Conservation (phyloP, 2,329 filamentous ascomycete genomes). For the Parafenestella ontariensis region DNA sequence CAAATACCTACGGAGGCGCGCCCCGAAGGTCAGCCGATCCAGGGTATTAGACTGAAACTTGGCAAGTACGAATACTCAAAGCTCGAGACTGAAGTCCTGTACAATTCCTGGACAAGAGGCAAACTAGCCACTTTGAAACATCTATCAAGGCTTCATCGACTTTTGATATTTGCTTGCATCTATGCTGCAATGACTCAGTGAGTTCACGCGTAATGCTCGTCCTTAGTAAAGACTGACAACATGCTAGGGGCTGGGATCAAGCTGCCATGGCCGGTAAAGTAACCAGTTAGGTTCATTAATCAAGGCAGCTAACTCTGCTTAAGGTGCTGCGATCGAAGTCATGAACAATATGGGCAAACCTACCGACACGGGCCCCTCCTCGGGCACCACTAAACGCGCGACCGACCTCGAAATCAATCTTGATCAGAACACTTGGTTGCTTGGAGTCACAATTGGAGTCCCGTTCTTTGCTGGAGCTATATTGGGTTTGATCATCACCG, state of each 20-base stretch:
- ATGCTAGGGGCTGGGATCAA: slow-evolving; percentile 9
- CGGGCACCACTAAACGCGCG: not conserved
- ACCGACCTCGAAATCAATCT: not conserved
- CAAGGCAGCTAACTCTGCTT: not conserved
- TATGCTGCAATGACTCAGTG: slow-evolving; percentile 5
- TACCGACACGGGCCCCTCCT: not conserved
- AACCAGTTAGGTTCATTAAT: not conserved
- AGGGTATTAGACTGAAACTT: too few relatives aligned
- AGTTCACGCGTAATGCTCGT: not conserved
- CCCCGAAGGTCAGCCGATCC: too few relatives aligned
- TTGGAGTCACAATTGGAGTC: slow-evolving; percentile 2
- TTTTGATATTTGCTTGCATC: slow-evolving; percentile 2
- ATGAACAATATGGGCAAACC: slow-evolving; percentile 2
- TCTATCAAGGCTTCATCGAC: slow-evolving; percentile 1
- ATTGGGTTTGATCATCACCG: not conserved
- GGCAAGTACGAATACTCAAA: too few relatives aligned
- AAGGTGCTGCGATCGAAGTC: slow-evolving; percentile 3
- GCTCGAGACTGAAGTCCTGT: not conserved
- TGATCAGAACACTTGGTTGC: not conserved
- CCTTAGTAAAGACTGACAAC: not conserved
- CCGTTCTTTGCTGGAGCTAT: slow-evolving; percentile 5
- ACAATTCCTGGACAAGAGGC: not conserved
- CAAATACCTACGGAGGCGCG: too few relatives aligned
- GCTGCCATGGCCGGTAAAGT: slow-evolving; percentile 3
- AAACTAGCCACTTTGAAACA: not conserved